These are phyloP conservation scores for Komagataella kurtzmanii DNA, from an alignment of 805 yeast species.

Conservation along the genomic window DNA sequence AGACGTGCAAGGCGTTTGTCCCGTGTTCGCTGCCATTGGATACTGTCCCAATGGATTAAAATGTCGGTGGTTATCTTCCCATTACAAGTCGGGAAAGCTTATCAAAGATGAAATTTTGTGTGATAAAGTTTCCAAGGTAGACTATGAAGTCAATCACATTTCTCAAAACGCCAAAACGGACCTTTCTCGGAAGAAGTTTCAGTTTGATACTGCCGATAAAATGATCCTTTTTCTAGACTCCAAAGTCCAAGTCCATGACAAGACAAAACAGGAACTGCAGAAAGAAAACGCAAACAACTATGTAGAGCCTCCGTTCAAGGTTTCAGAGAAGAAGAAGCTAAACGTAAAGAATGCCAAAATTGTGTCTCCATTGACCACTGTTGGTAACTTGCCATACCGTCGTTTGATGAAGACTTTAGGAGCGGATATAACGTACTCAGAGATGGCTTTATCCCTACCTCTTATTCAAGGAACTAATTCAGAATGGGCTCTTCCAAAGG, in stretches of 20 bases:
- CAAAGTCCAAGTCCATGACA: conserved; percentile 25
- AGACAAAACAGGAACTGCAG: conserved; percentile 10
- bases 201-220: conserved; percentile 41
- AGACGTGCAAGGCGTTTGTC: conserved; percentile 73
- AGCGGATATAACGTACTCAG: conserved; percentile 87
- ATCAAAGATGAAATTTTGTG: conserved; percentile 27
- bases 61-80: conserved; percentile 82
- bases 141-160: conserved; percentile 55
- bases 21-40: conserved; percentile 72
- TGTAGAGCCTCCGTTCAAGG: conserved; percentile 63
- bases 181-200: conserved; percentile 50
- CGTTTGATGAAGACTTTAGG: conserved; percentile 83
- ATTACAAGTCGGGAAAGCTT: conserved; percentile 36
- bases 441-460: conserved; percentile 87
- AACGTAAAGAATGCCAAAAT: conserved; percentile 66
- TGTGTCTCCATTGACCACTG: conserved; percentile 92
- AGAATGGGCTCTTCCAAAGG: conserved; percentile 96
- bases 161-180: conserved; percentile 26
- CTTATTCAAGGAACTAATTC: conserved; percentile 80
- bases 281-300: conserved; percentile 30
- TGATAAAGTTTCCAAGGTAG: conserved; percentile 18
- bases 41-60: conserved; percentile 87
- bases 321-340: conserved; percentile 70
- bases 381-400: conserved; percentile 92
- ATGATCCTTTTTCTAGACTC: conserved; percentile 55